A percentile compares a stretch with the other conserved stretches of the same genome.
Evolutionary conservation across 768 basidiomycete genomes (phyloP).

Genomic region (Kwoniella europaea): DNA sequence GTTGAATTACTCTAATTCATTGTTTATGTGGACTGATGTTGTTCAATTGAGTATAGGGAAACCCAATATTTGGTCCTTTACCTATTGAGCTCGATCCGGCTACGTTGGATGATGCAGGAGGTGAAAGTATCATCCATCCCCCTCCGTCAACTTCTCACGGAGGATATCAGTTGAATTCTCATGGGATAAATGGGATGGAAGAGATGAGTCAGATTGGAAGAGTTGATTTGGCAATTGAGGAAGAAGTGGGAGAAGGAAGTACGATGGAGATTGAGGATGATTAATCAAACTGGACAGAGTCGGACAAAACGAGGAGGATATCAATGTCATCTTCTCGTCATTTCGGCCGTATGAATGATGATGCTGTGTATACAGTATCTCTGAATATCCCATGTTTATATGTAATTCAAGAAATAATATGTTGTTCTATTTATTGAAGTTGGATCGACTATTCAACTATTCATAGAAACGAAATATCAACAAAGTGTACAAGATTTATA

Average conservation of each 20-base stretch:
- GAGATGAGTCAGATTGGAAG: constrained; percentile 5
- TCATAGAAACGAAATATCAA: no score
- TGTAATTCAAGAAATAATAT: no score
- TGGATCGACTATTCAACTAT: no score
- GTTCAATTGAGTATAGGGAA: constrained; percentile 26
- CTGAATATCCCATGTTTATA: no score
- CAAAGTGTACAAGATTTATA: no score
- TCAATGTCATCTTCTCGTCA: no score
- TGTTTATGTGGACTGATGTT: background rate
- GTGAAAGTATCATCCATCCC: constrained; percentile 26
- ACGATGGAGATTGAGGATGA: constrained; percentile 48
- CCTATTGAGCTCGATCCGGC: constrained; percentile 32
- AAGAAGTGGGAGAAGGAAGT: constrained; percentile 29
- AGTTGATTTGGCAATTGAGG: constrained; percentile 11
- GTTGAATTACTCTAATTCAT: background rate
- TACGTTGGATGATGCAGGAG: constrained; percentile 30
- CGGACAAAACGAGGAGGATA: no score
- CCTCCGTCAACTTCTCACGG: constrained; percentile 1
- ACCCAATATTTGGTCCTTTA: constrained; percentile 38
- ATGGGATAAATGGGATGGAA: background rate
- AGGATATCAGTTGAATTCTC: background rate
- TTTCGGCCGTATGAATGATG: no score
- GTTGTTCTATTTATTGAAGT: no score
- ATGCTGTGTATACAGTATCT: no score
- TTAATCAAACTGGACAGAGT: background rate